Percentiles rank a stretch among this genome's conserved stretches.
Evolutionary conservation across 2,329 filamentous ascomycete species (phyloP).

Genomic region (Fusarium sp.): DNA sequence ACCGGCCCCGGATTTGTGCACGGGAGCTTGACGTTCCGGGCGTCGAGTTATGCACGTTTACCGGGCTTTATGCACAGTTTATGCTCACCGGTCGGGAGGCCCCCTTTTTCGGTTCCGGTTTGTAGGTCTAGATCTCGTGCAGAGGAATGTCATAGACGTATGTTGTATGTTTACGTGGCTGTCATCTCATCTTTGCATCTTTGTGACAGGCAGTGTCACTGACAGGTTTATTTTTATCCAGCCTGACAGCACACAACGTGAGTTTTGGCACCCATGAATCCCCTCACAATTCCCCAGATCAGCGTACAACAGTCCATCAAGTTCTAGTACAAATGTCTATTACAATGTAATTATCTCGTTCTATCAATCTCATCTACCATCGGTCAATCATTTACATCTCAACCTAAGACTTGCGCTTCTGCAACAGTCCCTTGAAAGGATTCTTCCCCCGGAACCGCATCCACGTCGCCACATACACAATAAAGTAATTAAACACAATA

Average conservation of each 20-base stretch:
- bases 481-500: conserved; percentile 69
- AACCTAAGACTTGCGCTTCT: conserved; percentile 38
- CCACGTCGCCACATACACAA: conserved; percentile 55
- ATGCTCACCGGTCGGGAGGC: conserved; percentile 5
- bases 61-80: conserved; percentile 12
- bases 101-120: conserved; percentile 13
- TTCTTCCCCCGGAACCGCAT: conserved; percentile 55
- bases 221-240: too few relatives aligned
- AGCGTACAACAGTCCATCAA: too few relatives aligned
- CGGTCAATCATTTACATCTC: background rate
- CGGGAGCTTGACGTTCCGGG: conserved; percentile 18
- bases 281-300: too few relatives aligned
- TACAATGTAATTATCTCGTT: background rate
- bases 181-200: too few relatives aligned
- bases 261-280: too few relatives aligned
- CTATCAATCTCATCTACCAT: background rate
- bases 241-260: too few relatives aligned
- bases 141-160: too few relatives aligned
- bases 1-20: conserved; percentile 21
- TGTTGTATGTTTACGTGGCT: too few relatives aligned
- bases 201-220: too few relatives aligned
- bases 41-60: conserved; percentile 13
- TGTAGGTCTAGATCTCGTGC: too few relatives aligned
- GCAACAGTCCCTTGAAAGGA: conserved; percentile 48
- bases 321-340: background rate